A percentile compares a stretch with the other conserved stretches of the same genome.
phyloP scores from a whole-genome alignment of 257 asterid genomes.

The Oldenlandia corymbosa region DNA sequence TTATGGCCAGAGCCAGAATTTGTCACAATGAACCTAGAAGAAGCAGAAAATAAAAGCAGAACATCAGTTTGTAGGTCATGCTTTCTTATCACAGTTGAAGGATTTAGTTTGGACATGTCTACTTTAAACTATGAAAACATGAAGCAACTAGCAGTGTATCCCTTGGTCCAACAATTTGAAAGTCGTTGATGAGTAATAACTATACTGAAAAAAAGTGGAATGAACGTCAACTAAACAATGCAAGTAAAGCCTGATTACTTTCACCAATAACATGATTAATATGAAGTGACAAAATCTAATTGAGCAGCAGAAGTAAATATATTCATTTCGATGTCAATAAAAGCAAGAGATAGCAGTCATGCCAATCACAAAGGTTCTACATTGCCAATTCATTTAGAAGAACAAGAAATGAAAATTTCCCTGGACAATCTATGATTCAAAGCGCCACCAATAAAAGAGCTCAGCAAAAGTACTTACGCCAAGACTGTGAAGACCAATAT shows the following conservation, averaged over 20 bases:
- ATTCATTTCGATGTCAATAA: background rate
- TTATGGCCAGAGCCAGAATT: slow-evolving; percentile 84
- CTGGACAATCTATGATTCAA: background rate
- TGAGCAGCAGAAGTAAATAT: background rate
- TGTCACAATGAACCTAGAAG: slow-evolving; percentile 74
- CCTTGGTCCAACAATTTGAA: background rate
- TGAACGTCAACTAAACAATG: background rate
- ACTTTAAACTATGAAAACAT: background rate
- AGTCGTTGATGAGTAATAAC: background rate
- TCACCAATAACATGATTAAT: background rate
- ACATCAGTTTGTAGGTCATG: background rate
- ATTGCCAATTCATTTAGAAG: background rate
- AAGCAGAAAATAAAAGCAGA: slow-evolving; percentile 6
- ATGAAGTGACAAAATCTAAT: background rate
- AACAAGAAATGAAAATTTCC: background rate
- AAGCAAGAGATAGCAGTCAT: background rate
- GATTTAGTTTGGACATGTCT: background rate
- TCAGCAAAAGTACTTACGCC: slow-evolving; percentile 59
- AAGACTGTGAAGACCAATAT: slow-evolving; percentile 85
- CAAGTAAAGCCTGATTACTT: background rate
- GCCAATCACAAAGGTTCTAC: background rate
- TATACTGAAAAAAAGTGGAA: background rate
- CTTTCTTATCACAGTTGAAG: too few relatives aligned
- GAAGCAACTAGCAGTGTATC: background rate
- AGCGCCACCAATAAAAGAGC: background rate